A percentile compares a stretch with the other conserved stretches of the same genome.
phyloP scores from a whole-genome alignment of 2,329 filamentous ascomycete species.

The Penicillium sp. region DNA sequence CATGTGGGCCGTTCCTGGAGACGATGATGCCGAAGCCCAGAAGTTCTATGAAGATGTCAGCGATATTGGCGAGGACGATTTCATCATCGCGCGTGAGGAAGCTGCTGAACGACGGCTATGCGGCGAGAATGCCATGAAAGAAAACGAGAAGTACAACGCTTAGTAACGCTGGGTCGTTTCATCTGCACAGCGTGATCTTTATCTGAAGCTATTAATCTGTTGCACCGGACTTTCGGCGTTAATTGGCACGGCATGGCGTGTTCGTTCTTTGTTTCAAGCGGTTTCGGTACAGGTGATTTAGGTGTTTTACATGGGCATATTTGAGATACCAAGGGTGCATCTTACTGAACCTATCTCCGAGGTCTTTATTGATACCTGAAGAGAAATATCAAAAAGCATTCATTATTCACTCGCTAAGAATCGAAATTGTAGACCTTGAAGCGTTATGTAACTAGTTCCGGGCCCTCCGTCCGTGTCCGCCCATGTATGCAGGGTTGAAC shows the following conservation, averaged over 20 bases:
- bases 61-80: conserved; percentile 85
- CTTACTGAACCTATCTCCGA: background rate
- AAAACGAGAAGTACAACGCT: background rate
- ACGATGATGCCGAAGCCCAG: conserved; percentile 70
- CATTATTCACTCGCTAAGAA: background rate
- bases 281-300: background rate
- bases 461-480: too few relatives aligned
- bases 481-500: too few relatives aligned
- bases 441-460: too few relatives aligned
- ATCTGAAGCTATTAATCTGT: background rate
- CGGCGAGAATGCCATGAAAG: background rate
- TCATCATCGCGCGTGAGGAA: conserved; percentile 75
- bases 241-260: background rate
- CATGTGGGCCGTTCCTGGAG: conserved; percentile 81
- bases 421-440: too few relatives aligned
- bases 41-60: conserved; percentile 86
- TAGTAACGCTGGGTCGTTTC: background rate
- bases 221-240: background rate
- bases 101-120: conserved; percentile 45
- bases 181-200: background rate
- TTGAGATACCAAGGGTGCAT: conserved; percentile 3
- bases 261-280: background rate
- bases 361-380: background rate
- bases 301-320: background rate
- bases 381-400: background rate